Evolutionary conservation across 2,329 filamentous ascomycete species (phyloP).

Genomic region (Aspergillus transmontanensis): DNA sequence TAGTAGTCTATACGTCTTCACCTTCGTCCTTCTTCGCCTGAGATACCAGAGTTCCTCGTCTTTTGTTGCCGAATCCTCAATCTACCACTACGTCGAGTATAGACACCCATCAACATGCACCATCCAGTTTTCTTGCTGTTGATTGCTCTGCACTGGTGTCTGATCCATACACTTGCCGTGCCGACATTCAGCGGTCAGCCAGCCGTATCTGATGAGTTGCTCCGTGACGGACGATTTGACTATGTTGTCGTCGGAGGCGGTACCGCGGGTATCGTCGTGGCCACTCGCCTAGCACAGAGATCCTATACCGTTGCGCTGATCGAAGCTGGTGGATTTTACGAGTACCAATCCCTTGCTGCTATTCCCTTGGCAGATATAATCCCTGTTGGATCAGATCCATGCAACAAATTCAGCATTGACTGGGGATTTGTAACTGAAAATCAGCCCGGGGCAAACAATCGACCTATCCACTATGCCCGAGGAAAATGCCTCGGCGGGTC

Average conservation of each 20-base stretch:
- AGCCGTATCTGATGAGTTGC: not conserved
- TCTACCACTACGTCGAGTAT: not conserved
- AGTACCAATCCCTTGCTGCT: constrained; percentile 25
- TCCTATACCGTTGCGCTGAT: constrained; percentile 29
- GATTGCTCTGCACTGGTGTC: not conserved
- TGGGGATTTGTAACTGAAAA: constrained; percentile 29
- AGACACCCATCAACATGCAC: not conserved
- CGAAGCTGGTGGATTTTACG: constrained; percentile 34
- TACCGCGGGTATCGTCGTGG: constrained; percentile 28
- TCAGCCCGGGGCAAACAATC: constrained; percentile 26
- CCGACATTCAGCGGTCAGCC: not conserved
- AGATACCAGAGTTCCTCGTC: not conserved
- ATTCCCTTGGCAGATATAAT: constrained; percentile 25
- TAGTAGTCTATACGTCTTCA: fast-evolving
- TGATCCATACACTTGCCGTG: not conserved
- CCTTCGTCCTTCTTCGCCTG: not conserved
- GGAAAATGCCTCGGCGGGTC: constrained; percentile 20
- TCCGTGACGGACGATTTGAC: constrained; percentile 19
- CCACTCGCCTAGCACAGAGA: constrained; percentile 29
- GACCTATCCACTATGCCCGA: constrained; percentile 19
- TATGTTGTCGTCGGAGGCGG: constrained; percentile 35
- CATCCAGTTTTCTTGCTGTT: not conserved
- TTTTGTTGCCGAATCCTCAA: not conserved
- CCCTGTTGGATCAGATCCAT: constrained; percentile 24
- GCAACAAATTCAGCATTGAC: constrained; percentile 19